Evolutionary conservation across 1,284 basidiomycete species (phyloP), one percentile per base, ranked within the genome.

Genomic region (Cryptococcus sp.): DNA sequence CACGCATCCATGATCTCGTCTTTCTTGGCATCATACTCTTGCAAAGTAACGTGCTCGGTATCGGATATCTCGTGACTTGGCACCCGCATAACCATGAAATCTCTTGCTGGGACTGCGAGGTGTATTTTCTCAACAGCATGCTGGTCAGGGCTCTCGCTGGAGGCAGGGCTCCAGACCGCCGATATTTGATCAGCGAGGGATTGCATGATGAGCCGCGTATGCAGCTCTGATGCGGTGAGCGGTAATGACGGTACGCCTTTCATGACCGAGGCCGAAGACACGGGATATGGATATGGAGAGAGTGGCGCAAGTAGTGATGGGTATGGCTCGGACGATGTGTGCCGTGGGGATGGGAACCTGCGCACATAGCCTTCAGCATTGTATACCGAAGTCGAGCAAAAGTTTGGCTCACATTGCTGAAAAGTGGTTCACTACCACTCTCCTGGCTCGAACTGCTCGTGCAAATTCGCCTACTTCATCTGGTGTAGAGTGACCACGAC

Each of bases 391-490:
- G 4, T 16, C 6, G 5, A 41, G 13, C 47, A 8, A 2, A 25
- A 53, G 29, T 7, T 19, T 2, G 23, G 70, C 81, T 71, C 62
- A 90, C 89, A 87, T 84, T 54, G 82, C 81, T 50, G 89, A 87
- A 52, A 93, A 88, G 73, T 94, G 92, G 74, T 94, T 94, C 58
- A 95, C 73, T 17, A 89, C 84, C 5, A 95, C 79, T 54, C 83
- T 78, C 62, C 84, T 79, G 16, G 91, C 89, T 5, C 81, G 80
- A 52, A 91, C 82, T 0, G 67, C 69, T 50, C 81, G 83, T 1
- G 91, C 91, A 73, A 93, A 93, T 37, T 76, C 80, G 11, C 91
- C 93, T 1, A 91, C 93, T 83, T 90, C 89, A 23, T 80, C 81
- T 0, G 91, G 88, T 0, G 88, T 88, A 20, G 91, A 93, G 75